These are phyloP conservation scores for Pterulicium gracile DNA, from an alignment of 1,284 basidiomycete genomes.

Conservation along the genomic window DNA sequence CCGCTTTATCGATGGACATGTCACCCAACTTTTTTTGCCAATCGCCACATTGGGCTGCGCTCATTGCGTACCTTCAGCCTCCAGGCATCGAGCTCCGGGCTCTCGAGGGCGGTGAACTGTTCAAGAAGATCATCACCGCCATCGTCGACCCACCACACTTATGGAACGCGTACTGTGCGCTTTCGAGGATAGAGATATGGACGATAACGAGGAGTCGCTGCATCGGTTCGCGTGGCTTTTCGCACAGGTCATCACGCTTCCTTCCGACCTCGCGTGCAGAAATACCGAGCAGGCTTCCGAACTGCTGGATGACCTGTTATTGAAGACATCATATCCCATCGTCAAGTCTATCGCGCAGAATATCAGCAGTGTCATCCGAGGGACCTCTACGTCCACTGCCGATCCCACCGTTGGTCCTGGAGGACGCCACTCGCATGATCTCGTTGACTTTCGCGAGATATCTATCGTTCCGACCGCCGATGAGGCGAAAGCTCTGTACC, in stretches of 20 bases:
- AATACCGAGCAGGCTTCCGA: conserved; percentile 32
- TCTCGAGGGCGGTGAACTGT: conserved; percentile 27
- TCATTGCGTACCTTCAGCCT: conserved; percentile 30
- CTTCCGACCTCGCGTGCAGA: conserved; percentile 20
- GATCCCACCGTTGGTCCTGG: conserved; percentile 28
- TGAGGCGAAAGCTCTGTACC: conserved; percentile 34
- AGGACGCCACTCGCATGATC: conserved; percentile 59
- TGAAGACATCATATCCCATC: conserved; percentile 20
- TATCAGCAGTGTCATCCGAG: conserved; percentile 28
- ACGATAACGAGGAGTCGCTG: conserved; percentile 21
- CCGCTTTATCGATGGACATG: conserved; percentile 32
- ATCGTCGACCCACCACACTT: conserved; percentile 46
- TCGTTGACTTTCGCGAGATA: conserved; percentile 42
- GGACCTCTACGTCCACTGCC: conserved; percentile 18
- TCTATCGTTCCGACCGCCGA: conserved; percentile 48
- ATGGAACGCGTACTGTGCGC: conserved; percentile 32
- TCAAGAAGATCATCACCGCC: conserved; percentile 26
- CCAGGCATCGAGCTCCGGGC: conserved; percentile 24
- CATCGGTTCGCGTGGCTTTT: conserved; percentile 41
- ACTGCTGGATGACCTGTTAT: conserved; percentile 23
- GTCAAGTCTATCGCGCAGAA: conserved; percentile 25
- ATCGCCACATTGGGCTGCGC: conserved; percentile 16
- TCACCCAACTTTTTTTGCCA: conserved; percentile 32
- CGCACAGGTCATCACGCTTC: conserved; percentile 33
- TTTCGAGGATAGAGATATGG: conserved; percentile 26